Percentiles rank a stretch among this genome's conserved stretches.
Evolutionary conservation across 345 rosid genomes (phyloP).

Genomic region (Eucalyptus cloeziana): DNA sequence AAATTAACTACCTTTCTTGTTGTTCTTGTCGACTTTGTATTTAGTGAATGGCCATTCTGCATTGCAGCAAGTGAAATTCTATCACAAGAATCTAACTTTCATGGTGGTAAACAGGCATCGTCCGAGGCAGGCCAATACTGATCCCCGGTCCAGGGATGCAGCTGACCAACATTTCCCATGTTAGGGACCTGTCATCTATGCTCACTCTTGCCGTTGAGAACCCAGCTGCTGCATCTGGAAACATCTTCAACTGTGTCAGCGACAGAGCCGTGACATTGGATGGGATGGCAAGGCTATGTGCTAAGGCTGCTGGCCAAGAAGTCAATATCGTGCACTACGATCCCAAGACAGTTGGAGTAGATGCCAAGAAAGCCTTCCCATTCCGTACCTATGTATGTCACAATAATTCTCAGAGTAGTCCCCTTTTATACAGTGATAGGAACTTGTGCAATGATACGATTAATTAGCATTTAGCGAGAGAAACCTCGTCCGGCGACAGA

Average conservation of each 20-base stretch:
- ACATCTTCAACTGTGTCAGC: slow-evolving; percentile 82
- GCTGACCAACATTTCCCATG: slow-evolving; percentile 75
- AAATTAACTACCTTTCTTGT: background rate
- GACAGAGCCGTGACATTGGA: slow-evolving; percentile 90
- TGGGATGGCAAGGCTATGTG: slow-evolving; percentile 93
- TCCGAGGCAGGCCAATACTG: slow-evolving; percentile 71
- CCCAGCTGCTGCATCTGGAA: slow-evolving; percentile 50
- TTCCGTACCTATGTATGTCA: slow-evolving; percentile 75
- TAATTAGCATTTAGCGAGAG: background rate
- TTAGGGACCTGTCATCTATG: slow-evolving; percentile 79
- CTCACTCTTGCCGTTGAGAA: slow-evolving; percentile 67
- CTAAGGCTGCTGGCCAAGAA: slow-evolving; percentile 63
- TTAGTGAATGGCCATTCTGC: background rate
- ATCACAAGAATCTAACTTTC: background rate
- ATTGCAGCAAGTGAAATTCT: background rate
- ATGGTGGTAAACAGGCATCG: slow-evolving; percentile 46
- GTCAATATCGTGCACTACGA: slow-evolving; percentile 81
- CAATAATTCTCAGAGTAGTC: background rate
- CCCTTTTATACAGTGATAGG: background rate
- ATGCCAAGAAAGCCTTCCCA: slow-evolving; percentile 91
- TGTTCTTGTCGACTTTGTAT: background rate
- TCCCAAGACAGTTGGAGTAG: slow-evolving; percentile 74
- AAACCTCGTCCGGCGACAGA: background rate
- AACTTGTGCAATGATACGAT: background rate
- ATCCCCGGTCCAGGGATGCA: slow-evolving; percentile 98